Conservation (phyloP, 1,284 basidiomycete genomes). For the Mycosarcoma maydis region DNA sequence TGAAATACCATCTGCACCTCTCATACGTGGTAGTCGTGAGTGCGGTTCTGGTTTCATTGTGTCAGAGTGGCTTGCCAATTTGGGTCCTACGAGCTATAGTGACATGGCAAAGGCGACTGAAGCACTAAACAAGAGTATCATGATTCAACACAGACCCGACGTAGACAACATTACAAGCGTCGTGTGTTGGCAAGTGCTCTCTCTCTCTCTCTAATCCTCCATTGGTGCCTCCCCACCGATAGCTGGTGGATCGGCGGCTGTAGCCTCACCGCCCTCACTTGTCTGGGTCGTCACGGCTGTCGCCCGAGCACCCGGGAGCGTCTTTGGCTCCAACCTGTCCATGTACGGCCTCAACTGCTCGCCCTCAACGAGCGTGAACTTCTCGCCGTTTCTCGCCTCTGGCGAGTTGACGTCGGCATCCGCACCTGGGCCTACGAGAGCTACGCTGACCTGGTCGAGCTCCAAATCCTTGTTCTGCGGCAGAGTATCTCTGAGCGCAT, state of each 20-base stretch:
- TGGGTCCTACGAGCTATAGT: too few relatives aligned
- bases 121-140: too few relatives aligned
- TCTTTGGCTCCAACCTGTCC: constrained; percentile 48
- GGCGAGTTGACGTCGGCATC: constrained; percentile 57
- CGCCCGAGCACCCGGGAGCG: constrained; percentile 22
- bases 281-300: neutral
- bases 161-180: too few relatives aligned
- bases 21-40: too few relatives aligned
- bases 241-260: constrained; percentile 3
- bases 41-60: too few relatives aligned
- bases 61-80: too few relatives aligned
- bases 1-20: neutral
- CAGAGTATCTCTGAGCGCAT: constrained; percentile 63
- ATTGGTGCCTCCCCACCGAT: constrained; percentile 42
- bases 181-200: too few relatives aligned
- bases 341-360: constrained; percentile 60
- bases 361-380: constrained; percentile 62
- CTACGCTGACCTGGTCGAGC: constrained; percentile 57
- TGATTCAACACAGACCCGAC: too few relatives aligned
- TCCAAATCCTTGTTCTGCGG: constrained; percentile 66
- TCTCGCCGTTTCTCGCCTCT: constrained; percentile 52
- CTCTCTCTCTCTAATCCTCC: constrained; percentile 31
- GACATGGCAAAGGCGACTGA: too few relatives aligned
- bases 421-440: constrained; percentile 64
- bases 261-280: neutral